Base-by-base conservation (phyloP, 768 basidiomycete genomes). In the Boletus rufocinnamomeus region DNA sequence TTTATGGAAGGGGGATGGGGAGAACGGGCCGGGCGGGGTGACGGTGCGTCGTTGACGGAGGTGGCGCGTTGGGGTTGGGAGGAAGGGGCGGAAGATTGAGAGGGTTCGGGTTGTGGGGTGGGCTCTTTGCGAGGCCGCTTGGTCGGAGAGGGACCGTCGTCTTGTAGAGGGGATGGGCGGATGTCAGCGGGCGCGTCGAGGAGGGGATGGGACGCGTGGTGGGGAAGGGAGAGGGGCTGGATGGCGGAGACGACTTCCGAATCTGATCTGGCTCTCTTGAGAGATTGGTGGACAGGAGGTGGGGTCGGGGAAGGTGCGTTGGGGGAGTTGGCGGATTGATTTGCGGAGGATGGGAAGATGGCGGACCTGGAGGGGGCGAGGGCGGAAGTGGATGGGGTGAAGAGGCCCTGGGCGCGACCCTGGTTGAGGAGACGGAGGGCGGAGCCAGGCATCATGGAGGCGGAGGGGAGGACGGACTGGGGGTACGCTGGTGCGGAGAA, bases 361-460 rank as follows among this genome's bases (percentile, higher is more conserved):
- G 80, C 72, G 46, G 76, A 70, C 55, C 81, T 77, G 63, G 80
- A 72, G 32, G 69, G 65, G 50, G 75, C 73, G 54, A 82, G 72
- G 61, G 80, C 79, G 53, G 91, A 87, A 11, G 92, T 91, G 23
- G 90, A 91, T 4, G 91, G 91, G 27, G 91, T 92, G 70, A 92
- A 92, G 30, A 93, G 80, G 58, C 90, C 90, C 76, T 92, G 91
- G 0, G 90, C 90, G 59, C 90, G 85, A 59, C 90, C 90, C 80
- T 93, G 91, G 68, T 91, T 88, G 46, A 93, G 80, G 45, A 93
- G 80, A 54, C 89, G 87, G 50, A 93, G 84, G 28, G 91, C 91
- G 45, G 91, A 92, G 49, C 91, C 91, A 35, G 91, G 91, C 85
- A 91, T 86, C 69, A 93, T 93, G 43, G 91, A 88, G 32, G 89